Evolutionary conservation across 2,329 filamentous ascomycete genomes (phyloP).

Genomic region (Didymellaceae sp.): DNA sequence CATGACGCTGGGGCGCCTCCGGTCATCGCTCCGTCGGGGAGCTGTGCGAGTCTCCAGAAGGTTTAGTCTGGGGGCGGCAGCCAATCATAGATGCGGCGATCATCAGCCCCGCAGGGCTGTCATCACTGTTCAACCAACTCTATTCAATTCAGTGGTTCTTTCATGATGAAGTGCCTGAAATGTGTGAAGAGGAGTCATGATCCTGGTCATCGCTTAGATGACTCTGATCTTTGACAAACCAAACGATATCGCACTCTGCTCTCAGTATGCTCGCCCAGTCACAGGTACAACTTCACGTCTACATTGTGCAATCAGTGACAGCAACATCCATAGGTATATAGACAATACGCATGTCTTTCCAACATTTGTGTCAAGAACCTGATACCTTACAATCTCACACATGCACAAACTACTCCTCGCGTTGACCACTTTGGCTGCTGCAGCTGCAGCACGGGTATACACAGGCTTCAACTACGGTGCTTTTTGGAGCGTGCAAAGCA

Average conservation of each 20-base stretch:
- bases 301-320: background rate
- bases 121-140: no score
- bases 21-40: constrained; percentile 23
- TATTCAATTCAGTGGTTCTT: no score
- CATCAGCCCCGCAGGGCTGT: background rate
- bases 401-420: background rate
- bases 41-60: constrained; percentile 17
- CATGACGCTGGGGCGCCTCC: constrained; percentile 1
- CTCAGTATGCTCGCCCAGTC: background rate
- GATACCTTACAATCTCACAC: no score
- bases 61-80: background rate
- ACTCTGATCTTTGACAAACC: no score
- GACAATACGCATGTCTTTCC: no score
- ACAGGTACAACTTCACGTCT: background rate
- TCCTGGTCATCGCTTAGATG: no score
- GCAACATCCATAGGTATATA: no score
- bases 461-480: constrained; percentile 41
- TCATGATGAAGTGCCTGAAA: no score
- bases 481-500: constrained; percentile 27
- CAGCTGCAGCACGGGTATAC: constrained; percentile 25
- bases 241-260: no score
- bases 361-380: no score
- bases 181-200: no score
- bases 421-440: constrained; percentile 7
- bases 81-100: constrained; percentile 29